Evolutionary conservation across 305 asterid genomes (phyloP).

Genomic region (Solanum hybrid): DNA sequence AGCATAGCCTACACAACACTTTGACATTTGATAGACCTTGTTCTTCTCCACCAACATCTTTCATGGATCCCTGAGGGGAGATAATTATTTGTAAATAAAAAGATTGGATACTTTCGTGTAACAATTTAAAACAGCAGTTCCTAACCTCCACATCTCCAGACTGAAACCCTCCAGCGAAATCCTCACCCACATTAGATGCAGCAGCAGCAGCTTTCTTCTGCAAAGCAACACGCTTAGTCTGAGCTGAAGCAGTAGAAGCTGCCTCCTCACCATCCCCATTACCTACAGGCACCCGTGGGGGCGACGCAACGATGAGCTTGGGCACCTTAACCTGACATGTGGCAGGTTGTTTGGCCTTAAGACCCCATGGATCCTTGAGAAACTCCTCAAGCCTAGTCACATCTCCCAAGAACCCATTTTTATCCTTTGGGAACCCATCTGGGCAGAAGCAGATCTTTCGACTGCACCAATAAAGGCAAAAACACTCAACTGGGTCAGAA

Average conservation of each 20-base stretch:
- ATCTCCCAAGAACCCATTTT: conserved; percentile 48
- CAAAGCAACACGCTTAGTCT: conserved; percentile 70
- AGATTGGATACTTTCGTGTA: not conserved
- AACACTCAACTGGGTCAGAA: not conserved
- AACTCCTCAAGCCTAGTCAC: conserved; percentile 63
- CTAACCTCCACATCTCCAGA: conserved; percentile 79
- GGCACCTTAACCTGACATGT: conserved; percentile 86
- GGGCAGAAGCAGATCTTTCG: conserved; percentile 77
- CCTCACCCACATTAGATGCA: conserved; percentile 72
- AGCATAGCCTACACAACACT: conserved; percentile 83
- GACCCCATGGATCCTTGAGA: conserved; percentile 77
- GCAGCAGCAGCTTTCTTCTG: conserved; percentile 98
- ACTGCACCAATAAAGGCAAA: conserved; percentile 35
- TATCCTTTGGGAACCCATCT: conserved; percentile 67
- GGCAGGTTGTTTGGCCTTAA: conserved; percentile 53
- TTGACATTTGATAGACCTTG: conserved; percentile 58
- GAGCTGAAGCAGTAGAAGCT: conserved; percentile 45
- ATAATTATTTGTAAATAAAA: conserved; percentile 5
- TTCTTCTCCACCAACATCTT: conserved; percentile 65
- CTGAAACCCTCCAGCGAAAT: conserved; percentile 64
- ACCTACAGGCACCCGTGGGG: conserved; percentile 27
- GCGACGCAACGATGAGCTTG: conserved; percentile 42
- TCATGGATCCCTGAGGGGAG: conserved; percentile 31
- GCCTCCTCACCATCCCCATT: conserved; percentile 26
- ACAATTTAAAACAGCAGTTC: not conserved